These are phyloP conservation scores for Brassica juncea DNA, from an alignment of 345 rosid species.

Conservation along the genomic window DNA sequence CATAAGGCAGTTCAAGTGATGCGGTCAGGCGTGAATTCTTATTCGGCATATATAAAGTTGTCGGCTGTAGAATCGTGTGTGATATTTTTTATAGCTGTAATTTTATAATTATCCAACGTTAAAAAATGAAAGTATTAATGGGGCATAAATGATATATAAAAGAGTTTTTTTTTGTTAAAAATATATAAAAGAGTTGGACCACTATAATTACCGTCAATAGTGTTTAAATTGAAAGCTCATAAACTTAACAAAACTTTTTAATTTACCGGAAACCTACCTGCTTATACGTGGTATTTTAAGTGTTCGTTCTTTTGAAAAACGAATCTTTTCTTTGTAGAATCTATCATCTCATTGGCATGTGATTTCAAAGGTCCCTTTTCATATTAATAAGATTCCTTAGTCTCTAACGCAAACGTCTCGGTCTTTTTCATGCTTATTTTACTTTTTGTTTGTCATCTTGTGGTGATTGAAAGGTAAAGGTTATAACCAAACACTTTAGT, in stretches of 20 bases:
- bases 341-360: conserved; percentile 28
- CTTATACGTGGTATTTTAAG: background rate
- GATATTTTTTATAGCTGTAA: too few relatives aligned
- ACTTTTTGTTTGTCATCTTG: background rate
- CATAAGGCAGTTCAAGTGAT: too few relatives aligned
- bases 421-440: background rate
- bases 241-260: background rate
- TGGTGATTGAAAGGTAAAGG: background rate
- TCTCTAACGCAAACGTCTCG: background rate
- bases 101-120: too few relatives aligned
- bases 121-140: too few relatives aligned
- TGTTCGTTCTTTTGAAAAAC: background rate
- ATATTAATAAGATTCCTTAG: conserved; percentile 29
- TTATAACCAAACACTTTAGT: background rate
- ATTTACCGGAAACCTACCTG: background rate
- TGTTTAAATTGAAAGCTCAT: background rate
- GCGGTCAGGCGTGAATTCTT: too few relatives aligned
- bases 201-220: background rate
- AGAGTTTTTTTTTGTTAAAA: too few relatives aligned
- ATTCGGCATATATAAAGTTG: too few relatives aligned
- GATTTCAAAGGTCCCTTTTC: conserved; percentile 14
- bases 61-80: too few relatives aligned
- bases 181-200: background rate
- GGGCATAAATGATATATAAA: too few relatives aligned
- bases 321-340: conserved; percentile 30